Evolutionary conservation across 441 rosid genomes (phyloP).

Genomic region (Jatropha multifida): DNA sequence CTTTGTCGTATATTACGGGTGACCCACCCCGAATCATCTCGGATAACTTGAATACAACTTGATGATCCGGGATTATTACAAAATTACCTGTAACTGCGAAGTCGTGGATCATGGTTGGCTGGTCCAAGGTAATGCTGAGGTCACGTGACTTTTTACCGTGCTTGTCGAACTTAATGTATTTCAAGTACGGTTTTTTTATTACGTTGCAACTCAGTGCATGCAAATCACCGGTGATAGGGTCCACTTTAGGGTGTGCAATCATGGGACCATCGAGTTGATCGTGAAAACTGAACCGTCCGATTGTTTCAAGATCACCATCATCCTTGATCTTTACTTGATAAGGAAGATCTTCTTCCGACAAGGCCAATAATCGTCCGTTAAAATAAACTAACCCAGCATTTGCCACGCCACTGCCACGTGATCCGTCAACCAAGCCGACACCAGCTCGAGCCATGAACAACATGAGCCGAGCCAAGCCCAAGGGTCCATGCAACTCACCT

Average conservation of each 20-base stretch:
- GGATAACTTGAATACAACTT: conserved; percentile 62
- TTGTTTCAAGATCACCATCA: conserved; percentile 54
- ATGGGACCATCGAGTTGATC: conserved; percentile 51
- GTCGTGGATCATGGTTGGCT: conserved; percentile 74
- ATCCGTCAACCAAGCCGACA: conserved; percentile 48
- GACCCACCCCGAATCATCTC: conserved; percentile 73
- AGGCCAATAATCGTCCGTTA: conserved; percentile 63
- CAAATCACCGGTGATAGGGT: conserved; percentile 54
- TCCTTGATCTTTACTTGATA: conserved; percentile 51
- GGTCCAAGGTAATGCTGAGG: conserved; percentile 39
- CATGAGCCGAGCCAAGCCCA: conserved; percentile 61
- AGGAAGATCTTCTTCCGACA: conserved; percentile 83
- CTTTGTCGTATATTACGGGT: conserved; percentile 51
- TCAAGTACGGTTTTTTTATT: conserved; percentile 51
- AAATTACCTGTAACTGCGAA: conserved; percentile 56
- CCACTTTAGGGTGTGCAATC: conserved; percentile 75
- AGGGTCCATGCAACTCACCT: conserved; percentile 67
- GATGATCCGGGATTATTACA: conserved; percentile 70
- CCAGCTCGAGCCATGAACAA: conserved; percentile 53
- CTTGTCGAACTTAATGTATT: conserved; percentile 48
- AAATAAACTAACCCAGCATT: conserved; percentile 67
- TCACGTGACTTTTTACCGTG: conserved; percentile 51
- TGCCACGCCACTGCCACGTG: conserved; percentile 64
- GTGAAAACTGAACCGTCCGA: conserved; percentile 53
- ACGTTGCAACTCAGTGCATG: conserved; percentile 63